Evolutionary conservation across 805 yeast species (phyloP).

Genomic region (Spathaspora boniae): DNA sequence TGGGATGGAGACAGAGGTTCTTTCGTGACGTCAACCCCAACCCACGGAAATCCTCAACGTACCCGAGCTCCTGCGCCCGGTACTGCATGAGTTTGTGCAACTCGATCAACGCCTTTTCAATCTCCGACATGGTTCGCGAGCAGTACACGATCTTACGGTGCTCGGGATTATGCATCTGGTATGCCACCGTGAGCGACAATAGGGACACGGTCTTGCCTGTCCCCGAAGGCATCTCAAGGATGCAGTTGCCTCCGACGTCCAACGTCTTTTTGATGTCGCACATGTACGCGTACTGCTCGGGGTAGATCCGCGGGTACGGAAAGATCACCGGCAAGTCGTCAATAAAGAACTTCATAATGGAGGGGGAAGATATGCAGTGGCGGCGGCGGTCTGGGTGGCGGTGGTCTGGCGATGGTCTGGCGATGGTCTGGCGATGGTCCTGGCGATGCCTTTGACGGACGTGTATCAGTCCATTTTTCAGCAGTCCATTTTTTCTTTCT

Average conservation of each 20-base stretch:
- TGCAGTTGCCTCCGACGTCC: constrained; percentile 96
- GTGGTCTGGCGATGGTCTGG: not conserved
- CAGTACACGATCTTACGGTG: constrained; percentile 93
- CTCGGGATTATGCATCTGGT: constrained; percentile 93
- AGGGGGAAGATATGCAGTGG: no score
- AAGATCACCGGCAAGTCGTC: constrained; percentile 95
- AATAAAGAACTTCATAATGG: constrained; percentile 70
- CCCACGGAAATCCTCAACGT: constrained; percentile 87
- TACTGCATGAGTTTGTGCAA: constrained; percentile 83
- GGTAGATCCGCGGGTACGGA: constrained; percentile 95
- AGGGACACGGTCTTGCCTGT: constrained; percentile 96
- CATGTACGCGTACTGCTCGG: constrained; percentile 98
- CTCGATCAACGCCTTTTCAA: constrained; percentile 94
- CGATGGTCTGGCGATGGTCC: no score
- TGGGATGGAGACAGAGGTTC: constrained; percentile 88
- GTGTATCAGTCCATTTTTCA: no score
- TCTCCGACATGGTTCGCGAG: constrained; percentile 99
- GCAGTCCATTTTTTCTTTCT: no score
- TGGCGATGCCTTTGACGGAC: no score
- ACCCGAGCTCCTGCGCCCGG: constrained; percentile 79
- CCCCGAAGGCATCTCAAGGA: constrained; percentile 98
- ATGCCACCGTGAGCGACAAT: constrained; percentile 87
- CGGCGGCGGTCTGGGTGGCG: not conserved
- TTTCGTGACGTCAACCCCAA: constrained; percentile 92
- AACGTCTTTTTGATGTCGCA: constrained; percentile 88